A percentile compares a stretch with the other conserved stretches of the same genome.
phyloP scores from a whole-genome alignment of 164 flowering plant genomes.

The Chimonanthus praecox region DNA sequence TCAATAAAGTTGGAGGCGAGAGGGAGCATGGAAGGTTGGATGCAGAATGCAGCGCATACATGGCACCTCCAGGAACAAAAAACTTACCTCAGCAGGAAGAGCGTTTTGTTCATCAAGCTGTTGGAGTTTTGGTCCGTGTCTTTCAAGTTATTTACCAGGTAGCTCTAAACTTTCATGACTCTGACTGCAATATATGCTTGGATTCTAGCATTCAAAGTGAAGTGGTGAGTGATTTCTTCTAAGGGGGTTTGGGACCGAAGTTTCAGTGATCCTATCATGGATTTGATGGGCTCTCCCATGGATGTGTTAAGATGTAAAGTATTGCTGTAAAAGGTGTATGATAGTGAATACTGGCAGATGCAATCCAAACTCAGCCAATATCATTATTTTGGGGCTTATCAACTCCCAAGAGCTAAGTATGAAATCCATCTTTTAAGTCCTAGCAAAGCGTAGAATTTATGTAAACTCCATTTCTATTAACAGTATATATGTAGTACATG shows the following conservation, averaged over 20 bases:
- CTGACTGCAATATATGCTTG: neutral
- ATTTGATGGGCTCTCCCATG: too few relatives aligned
- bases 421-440: too few relatives aligned
- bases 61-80: conserved; percentile 23
- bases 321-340: neutral
- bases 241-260: too few relatives aligned
- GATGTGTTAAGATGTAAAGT: neutral
- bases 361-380: too few relatives aligned
- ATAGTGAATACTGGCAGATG: too few relatives aligned
- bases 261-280: too few relatives aligned
- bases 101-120: conserved; percentile 27
- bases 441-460: too few relatives aligned
- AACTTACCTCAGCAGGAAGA: conserved; percentile 15
- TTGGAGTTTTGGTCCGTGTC: conserved; percentile 57
- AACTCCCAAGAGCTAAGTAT: too few relatives aligned
- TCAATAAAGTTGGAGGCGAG: conserved; percentile 36
- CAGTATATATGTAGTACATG: too few relatives aligned
- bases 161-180: neutral
- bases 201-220: neutral
- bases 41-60: conserved; percentile 44
- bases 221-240: neutral
- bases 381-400: too few relatives aligned
- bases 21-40: conserved; percentile 31
- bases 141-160: conserved; percentile 92
- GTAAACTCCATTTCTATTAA: too few relatives aligned